Conservation (phyloP, 148 eudicot species). For the Rhododendron vialii region DNA sequence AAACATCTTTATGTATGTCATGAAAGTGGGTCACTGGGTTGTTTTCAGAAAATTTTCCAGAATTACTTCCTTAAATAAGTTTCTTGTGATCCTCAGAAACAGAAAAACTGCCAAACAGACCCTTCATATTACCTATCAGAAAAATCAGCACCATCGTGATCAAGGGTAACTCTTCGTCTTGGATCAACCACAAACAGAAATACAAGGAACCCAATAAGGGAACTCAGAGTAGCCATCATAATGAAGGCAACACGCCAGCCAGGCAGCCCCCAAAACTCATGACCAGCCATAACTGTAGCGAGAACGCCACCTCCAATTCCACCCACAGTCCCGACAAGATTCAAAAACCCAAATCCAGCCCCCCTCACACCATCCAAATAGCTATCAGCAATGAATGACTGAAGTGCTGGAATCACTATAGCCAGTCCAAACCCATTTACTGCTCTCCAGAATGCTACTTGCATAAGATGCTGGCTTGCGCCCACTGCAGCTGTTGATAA, state of each 20-base stretch:
- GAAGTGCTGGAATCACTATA: constrained; percentile 91
- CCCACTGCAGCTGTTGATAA: constrained; percentile 95
- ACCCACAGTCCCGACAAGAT: constrained; percentile 74
- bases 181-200: constrained; percentile 81
- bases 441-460: constrained; percentile 89
- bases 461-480: constrained; percentile 55
- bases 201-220: constrained; percentile 62
- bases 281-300: constrained; percentile 85
- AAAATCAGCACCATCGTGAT: constrained; percentile 15
- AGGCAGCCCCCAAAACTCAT: constrained; percentile 65
- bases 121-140: constrained; percentile 43
- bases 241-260: constrained; percentile 89
- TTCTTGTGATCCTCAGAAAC: not conserved
- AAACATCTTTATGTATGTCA: not conserved
- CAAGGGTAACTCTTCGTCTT: constrained; percentile 18
- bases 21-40: not conserved
- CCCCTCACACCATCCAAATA: constrained; percentile 75
- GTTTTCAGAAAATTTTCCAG: not conserved
- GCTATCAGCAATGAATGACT: constrained; percentile 92
- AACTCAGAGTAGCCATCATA: constrained; percentile 66
- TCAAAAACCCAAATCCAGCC: constrained; percentile 77
- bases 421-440: constrained; percentile 95
- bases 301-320: constrained; percentile 89
- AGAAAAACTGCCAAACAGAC: not conserved
- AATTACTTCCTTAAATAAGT: not conserved